Base-by-base conservation (phyloP, 2,329 filamentous ascomycete species). In the Daldinia sp. region DNA sequence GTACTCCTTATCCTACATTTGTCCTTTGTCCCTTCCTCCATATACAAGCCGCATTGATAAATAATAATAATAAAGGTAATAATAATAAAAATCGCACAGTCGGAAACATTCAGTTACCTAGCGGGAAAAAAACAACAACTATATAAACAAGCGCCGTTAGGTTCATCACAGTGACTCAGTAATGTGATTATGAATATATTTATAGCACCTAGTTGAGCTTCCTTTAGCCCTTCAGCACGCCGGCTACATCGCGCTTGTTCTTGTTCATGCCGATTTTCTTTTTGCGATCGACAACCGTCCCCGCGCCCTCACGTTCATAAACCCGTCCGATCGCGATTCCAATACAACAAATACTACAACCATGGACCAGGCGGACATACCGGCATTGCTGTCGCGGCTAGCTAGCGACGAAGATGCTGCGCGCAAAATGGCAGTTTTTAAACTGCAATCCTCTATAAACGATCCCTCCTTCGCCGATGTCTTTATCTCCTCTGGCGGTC, bases 341-440 rank as follows among this genome's bases (percentile, higher is more conserved):
- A 45, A 15, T 10, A 56, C 49, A 56, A 32, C 60, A 63, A 45
- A 15, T 10, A 56, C 49, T 57, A 32, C 60, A 63, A 72, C 66
- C 66, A 87, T 90, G 87, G 87, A 90, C 73, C 87, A 89, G 79
- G 85, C 85, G 71, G 87, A 89, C 70, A 87, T 90, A 70, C 87
- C 87, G 49, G 84, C 85, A 75, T 83, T 90, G 70, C 81, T 90
- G 70, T 81, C 85, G 79, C 86, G 87, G 68, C 81, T 90, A 64
- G 81, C 85, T 37, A 89, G 87, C 78, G 85, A 89, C 71, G 87
- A 97, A 79, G 95, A 99, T 83, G 94, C 92, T 58, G 90, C 92
- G 70, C 92, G 94, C 74, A 99, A 99, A 79, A 97, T 98, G 92
- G 95, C 95, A 63, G 95, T 96, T 64, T 99, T 99, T 86, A 97